Evolutionary conservation across 1,284 basidiomycete species (phyloP), one percentile per base, ranked within the genome.

Genomic region (Fomitopsis palustris): DNA sequence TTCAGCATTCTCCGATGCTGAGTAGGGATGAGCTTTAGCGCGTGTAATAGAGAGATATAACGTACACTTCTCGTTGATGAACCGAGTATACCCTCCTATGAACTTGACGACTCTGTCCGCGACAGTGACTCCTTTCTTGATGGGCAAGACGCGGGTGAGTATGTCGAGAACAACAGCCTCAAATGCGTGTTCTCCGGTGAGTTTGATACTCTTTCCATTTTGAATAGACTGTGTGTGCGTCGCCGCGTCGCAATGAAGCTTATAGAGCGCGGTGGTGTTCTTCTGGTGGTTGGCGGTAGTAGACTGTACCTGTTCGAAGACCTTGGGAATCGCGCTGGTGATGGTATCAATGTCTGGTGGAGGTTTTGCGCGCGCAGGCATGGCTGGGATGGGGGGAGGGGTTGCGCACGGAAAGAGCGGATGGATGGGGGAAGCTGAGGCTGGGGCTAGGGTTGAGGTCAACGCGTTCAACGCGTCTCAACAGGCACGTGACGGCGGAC

Each of bases 221-320:
- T 79, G 78, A 21, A 81, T 71, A 8, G 78, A 58, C 60, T 90
- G 82, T 3, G 80, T 87, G 64, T 90, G 73, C 2, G 75, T 68
- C 0, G 85, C 80, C 29, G 88, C 87, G 64, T 88, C 83, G 19
- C 78, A 68, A 65, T 97, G 95, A 42, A 96, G 75, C 72, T 95
- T 95, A 77, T 91, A 84, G 2, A 98, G 83, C 0, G 89, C 86
- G 54, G 95, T 90, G 60, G 88, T 84, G 75, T 98, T 97, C 81
- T 98, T 98, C 62, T 90, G 84, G 73, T 93, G 95, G 71, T 93
- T 95, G 7, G 95, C 92, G 10, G 88, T 73, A 0, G 93, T 88
- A 42, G 78, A 75, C 72, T 98, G 96, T 0, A 86, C 90, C 72
- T 98, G 92, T 58, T 93, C 89, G 61, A 93, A 93, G 55, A 87